Base-by-base conservation (phyloP, 768 basidiomycete species). In the Chiua virens region DNA sequence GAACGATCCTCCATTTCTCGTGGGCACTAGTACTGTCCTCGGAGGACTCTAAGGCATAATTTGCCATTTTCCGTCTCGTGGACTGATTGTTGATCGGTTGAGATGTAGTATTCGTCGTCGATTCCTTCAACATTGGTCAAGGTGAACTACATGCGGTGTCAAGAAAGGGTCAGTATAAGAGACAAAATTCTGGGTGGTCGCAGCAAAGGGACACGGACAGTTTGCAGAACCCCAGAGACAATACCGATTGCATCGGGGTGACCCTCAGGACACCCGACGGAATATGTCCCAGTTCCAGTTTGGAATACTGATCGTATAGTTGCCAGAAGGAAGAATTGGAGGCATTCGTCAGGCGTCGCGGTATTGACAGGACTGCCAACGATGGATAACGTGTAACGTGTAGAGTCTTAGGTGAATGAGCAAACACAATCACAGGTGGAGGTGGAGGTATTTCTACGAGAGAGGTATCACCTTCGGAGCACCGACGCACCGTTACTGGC, bases 281-380 rank as follows among this genome's bases (percentile, higher is more conserved):
- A 45, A 45, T 44, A 52, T 13, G 18, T 35, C 13, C 17, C 42
- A 27, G 21, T 21, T 20, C 10, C 53, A 15, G 6, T 13, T 22
- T 3, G 5, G 42, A n/a, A 36, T 3, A 20, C 42, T 44, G 32
- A 52, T 7, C 25, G 18, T 45, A 20, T 52, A 52, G 1, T 8
- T 34, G 52, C 49, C 49, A 45, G n/a, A n/a, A n/a, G n/a, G 49
- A 20, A 50, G 1, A 34, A 20, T 40, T 8, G 30, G 15, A 14
- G 27, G 4, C 43, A 45, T 45, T n/a, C n/a, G n/a, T n/a, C n/a
- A n/a, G n/a, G n/a, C n/a, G n/a, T n/a, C n/a, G n/a, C n/a, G n/a
- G n/a, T n/a, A n/a, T n/a, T n/a, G n/a, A n/a, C n/a, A n/a, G n/a
- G n/a, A n/a, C n/a, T n/a, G n/a, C n/a, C n/a, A n/a, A n/a, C n/a